Conservation (phyloP, 2,329 filamentous ascomycete genomes). For the Penicillium sp. region DNA sequence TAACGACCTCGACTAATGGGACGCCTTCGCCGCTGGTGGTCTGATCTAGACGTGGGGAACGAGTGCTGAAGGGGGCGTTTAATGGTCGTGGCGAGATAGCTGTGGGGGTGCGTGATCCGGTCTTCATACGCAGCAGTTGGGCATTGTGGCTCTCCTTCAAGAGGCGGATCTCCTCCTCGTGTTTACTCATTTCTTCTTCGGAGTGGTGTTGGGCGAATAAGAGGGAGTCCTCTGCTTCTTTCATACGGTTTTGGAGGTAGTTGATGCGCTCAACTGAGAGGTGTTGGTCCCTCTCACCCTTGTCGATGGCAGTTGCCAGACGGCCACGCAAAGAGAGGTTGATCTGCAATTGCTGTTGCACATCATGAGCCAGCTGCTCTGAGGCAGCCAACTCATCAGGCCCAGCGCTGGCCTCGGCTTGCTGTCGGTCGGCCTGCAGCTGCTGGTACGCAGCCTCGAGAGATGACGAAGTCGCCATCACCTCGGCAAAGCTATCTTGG, state of each 20-base stretch:
- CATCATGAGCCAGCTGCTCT: constrained; percentile 75
- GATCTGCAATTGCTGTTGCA: constrained; percentile 74
- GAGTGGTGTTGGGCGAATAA: constrained; percentile 80
- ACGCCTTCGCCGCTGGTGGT: constrained; percentile 63
- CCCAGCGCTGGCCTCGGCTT: constrained; percentile 68
- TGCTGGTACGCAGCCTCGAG: constrained; percentile 74
- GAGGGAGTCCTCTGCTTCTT: constrained; percentile 79
- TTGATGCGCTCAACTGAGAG: constrained; percentile 80
- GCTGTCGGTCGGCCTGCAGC: constrained; percentile 66
- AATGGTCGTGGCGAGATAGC: constrained; percentile 59
- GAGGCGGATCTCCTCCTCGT: constrained; percentile 79
- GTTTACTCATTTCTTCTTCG: constrained; percentile 77
- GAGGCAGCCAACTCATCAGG: constrained; percentile 71
- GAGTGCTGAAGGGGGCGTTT: constrained; percentile 60
- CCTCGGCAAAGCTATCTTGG: constrained; percentile 43
- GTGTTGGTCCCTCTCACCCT: constrained; percentile 81
- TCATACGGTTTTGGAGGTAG: constrained; percentile 77
- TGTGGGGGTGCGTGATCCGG: constrained; percentile 47
- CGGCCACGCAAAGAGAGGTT: constrained; percentile 76
- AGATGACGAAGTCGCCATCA: constrained; percentile 66
- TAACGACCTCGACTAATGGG: constrained; percentile 66
- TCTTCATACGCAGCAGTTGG: constrained; percentile 73
- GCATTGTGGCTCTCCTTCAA: constrained; percentile 75
- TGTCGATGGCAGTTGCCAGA: constrained; percentile 74
- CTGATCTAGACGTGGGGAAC: constrained; percentile 61